A percentile compares a stretch with the other conserved stretches of the same genome.
Evolutionary conservation across 1,284 basidiomycete genomes (phyloP).

Genomic region (Cystobasidium slooffiae): DNA sequence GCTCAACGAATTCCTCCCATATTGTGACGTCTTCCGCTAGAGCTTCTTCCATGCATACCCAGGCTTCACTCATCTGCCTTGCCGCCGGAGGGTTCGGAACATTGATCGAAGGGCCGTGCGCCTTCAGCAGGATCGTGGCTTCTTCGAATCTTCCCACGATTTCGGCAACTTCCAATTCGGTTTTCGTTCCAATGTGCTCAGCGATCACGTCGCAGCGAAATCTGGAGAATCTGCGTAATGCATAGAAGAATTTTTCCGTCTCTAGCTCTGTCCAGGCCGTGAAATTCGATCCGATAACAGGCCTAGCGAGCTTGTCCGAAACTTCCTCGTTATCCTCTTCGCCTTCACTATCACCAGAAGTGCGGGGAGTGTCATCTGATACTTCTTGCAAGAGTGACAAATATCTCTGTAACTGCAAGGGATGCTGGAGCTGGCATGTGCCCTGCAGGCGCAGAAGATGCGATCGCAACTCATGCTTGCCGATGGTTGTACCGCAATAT

Average conservation of each 20-base stretch:
- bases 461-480: background rate
- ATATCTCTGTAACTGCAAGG: background rate
- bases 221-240: conserved; percentile 14
- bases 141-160: conserved; percentile 8
- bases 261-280: conserved; percentile 24
- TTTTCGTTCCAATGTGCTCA: conserved; percentile 33
- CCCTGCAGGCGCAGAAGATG: conserved; percentile 11
- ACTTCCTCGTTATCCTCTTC: conserved; percentile 9
- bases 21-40: conserved; percentile 19
- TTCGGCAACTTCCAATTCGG: conserved; percentile 7
- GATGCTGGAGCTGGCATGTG: conserved; percentile 31
- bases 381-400: background rate
- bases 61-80: conserved; percentile 27
- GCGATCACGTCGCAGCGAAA: conserved; percentile 33
- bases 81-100: background rate
- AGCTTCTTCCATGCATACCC: conserved; percentile 22
- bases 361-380: background rate
- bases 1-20: conserved; percentile 28
- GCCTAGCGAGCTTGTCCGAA: background rate
- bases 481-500: conserved; percentile 15
- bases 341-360: background rate
- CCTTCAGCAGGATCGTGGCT: background rate
- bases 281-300: conserved; percentile 7
- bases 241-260: conserved; percentile 29
- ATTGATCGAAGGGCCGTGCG: no score